Conservation (phyloP, 768 basidiomycete species). For the Rhodosporidiobolus sp. region DNA sequence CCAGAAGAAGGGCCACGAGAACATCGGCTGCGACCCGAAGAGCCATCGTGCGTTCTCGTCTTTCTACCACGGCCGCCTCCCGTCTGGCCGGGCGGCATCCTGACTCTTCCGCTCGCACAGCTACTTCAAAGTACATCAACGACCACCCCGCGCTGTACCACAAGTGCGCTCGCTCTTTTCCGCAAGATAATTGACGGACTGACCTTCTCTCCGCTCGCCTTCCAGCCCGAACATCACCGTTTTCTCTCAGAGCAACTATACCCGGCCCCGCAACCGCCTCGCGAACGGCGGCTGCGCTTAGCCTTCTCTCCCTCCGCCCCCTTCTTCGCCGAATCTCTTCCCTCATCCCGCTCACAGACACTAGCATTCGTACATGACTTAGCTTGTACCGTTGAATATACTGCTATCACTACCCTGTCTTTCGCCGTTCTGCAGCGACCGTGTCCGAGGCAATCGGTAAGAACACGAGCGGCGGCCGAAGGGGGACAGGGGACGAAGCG, state of each 20-base stretch:
- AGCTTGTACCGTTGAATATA: too few species aligned
- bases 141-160: slow-evolving; percentile 10
- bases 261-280: slow-evolving; percentile 22
- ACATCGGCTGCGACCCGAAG: slow-evolving; percentile 70
- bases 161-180: background rate
- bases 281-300: slow-evolving; percentile 9
- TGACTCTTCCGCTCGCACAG: background rate
- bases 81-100: too few species aligned
- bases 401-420: too few species aligned
- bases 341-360: background rate
- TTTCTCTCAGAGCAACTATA: slow-evolving; percentile 3
- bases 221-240: slow-evolving; percentile 17
- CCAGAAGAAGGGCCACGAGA: slow-evolving; percentile 58
- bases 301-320: too few species aligned
- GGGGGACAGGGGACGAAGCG: too few species aligned
- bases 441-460: too few species aligned
- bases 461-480: too few species aligned
- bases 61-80: too few species aligned
- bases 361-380: too few species aligned
- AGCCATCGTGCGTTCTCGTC: slow-evolving; percentile 8
- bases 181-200: background rate
- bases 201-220: background rate
- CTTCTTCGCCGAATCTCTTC: background rate
- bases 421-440: too few species aligned
- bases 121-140: slow-evolving; percentile 23